phyloP scores from a whole-genome alignment of 1,284 basidiomycete genomes.

The Ceratobasidium sp. region DNA sequence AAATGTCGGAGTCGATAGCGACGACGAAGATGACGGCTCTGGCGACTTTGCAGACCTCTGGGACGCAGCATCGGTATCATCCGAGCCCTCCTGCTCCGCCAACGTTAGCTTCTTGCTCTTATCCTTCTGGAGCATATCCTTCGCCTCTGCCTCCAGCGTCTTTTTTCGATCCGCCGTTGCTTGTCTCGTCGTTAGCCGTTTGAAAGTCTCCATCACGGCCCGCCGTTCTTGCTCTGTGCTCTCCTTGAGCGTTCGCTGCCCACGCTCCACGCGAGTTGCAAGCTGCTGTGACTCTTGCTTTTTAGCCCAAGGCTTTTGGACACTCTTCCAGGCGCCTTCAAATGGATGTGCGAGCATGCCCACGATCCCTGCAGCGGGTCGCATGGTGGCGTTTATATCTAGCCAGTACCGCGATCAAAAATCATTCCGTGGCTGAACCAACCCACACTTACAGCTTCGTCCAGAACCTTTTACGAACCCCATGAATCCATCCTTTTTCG shows the following conservation, averaged over 20 bases:
- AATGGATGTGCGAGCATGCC: slow-evolving; percentile 59
- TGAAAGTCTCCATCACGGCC: slow-evolving; percentile 57
- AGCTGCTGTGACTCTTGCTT: slow-evolving; percentile 55
- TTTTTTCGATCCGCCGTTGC: slow-evolving; percentile 54
- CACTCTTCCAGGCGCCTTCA: slow-evolving; percentile 58
- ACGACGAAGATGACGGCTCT: background rate
- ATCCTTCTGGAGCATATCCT: slow-evolving; percentile 16
- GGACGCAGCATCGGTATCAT: background rate
- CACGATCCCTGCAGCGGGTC: slow-evolving; percentile 61
- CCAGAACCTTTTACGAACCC: slow-evolving; percentile 64
- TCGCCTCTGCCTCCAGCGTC: slow-evolving; percentile 32
- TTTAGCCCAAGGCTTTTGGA: slow-evolving; percentile 52
- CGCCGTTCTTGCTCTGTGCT: slow-evolving; percentile 54
- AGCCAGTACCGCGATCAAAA: slow-evolving; percentile 5
- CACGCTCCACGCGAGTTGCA: slow-evolving; percentile 56
- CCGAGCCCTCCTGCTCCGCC: background rate
- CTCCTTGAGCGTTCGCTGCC: slow-evolving; percentile 53
- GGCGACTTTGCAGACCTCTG: too few relatives aligned
- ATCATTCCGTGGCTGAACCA: background rate
- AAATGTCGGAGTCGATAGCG: background rate
- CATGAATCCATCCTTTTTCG: slow-evolving; percentile 61
- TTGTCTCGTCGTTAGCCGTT: slow-evolving; percentile 51
- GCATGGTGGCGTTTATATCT: slow-evolving; percentile 61
- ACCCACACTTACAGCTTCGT: slow-evolving; percentile 58
- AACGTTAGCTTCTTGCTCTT: slow-evolving; percentile 35